Evolutionary conservation across 2,329 filamentous ascomycete genomes (phyloP).

Genomic region (Endocalyx cinctus): DNA sequence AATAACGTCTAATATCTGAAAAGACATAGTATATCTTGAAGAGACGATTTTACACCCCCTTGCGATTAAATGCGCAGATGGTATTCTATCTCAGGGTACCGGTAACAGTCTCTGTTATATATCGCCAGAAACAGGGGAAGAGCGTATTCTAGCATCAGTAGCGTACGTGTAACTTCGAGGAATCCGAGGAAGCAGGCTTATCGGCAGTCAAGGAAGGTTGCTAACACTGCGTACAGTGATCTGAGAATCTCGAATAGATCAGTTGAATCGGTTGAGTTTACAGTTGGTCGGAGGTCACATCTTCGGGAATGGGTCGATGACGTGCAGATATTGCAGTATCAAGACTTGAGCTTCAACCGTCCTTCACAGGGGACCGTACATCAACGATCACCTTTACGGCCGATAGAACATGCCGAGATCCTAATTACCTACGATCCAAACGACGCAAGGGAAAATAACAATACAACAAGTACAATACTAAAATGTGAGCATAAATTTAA

Average conservation of each 20-base stretch:
- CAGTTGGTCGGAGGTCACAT: slow-evolving; percentile 2
- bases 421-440: slow-evolving; percentile 8
- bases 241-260: slow-evolving; percentile 10
- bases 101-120: slow-evolving; percentile 11
- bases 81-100: slow-evolving; percentile 7
- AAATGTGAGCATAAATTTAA: slow-evolving; percentile 6
- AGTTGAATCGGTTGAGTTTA: slow-evolving; percentile 11
- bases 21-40: slow-evolving; percentile 9
- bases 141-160: slow-evolving; percentile 10
- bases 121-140: slow-evolving; percentile 8
- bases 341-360: slow-evolving; percentile 1
- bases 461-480: slow-evolving; percentile 8
- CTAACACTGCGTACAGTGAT: slow-evolving; percentile 5
- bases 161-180: slow-evolving; percentile 5
- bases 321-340: slow-evolving; percentile 11
- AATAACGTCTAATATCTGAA: not conserved
- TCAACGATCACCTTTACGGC: slow-evolving; percentile 1
- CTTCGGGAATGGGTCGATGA: slow-evolving; percentile 12
- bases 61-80: slow-evolving; percentile 4
- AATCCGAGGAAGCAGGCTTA: too few relatives aligned
- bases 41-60: slow-evolving; percentile 9
- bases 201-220: not conserved
- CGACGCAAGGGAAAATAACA: slow-evolving; percentile 3
- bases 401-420: slow-evolving; percentile 12
- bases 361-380: not conserved